Evolutionary conservation across 208 protist species (phyloP), one percentile per base, ranked within the genome.

Genomic region (Crithidia expoeki): DNA sequence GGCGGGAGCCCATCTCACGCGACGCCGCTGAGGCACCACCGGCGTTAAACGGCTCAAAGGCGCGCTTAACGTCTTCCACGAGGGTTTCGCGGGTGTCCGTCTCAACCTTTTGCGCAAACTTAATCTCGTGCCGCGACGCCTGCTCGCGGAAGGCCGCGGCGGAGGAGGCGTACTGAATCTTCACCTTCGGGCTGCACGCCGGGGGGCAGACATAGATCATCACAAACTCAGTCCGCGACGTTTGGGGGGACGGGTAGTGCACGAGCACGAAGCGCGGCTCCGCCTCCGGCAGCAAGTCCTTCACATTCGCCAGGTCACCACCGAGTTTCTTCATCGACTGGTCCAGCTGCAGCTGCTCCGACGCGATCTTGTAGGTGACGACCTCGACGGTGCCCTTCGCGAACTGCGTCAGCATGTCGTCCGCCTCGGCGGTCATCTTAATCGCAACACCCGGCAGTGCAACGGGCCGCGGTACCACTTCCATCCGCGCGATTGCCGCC

Each of bases 201-300:
- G 52, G 53, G 0, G 90, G 90, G 69, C 87, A 95, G n/a, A 93
- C 67, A 74, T 93, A 90, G 58, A 87, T 80, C 83, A 95, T 85
- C 49, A 90, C 74, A 5, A 27, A 32, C 51, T 68, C 55, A 16
- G n/a, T 27, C 25, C 59, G 68, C 42, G 66, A 57, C 10, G 75
- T 67, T 21, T 68, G 67, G 14, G 63, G 51, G 12, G 74, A 73
- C 5, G 74, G 32, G 58, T 72, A 79, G 67, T 64, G 73, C 47
- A 77, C 68, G 16, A 86, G 23, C 34, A 83, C 68, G 33, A 78
- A 86, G 30, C 81, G 76, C 11, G 76, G 76, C 28, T 80, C 69
- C n/a, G 56, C 42, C 12, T 50, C 68, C 17, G 77, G 66, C 34
- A 86, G 67, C n/a, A 87, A 16, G 23, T 47, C 66, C 49, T 71